phyloP scores from a whole-genome alignment of 2,329 filamentous ascomycete species.

The Colletotrichum endophyticum region DNA sequence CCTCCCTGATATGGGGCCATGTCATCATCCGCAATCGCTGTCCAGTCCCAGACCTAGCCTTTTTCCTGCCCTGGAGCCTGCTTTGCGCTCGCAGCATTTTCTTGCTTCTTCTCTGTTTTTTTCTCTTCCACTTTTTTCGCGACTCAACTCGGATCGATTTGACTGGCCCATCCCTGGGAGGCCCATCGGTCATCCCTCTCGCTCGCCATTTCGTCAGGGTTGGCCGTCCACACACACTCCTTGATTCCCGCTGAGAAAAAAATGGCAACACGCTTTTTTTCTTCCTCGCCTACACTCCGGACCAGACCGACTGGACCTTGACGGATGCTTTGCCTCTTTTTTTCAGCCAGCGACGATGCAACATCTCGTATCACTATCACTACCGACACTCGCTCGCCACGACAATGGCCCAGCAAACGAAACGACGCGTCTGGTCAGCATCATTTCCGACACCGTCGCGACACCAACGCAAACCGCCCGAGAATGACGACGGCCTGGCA shows the following conservation, averaged over 20 bases:
- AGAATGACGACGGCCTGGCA: not conserved
- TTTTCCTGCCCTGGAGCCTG: constrained; percentile 1
- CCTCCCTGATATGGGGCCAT: constrained; percentile 9
- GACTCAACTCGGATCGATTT: not conserved
- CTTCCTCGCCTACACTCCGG: not conserved
- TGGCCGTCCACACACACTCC: constrained; percentile 2
- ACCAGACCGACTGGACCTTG: not conserved
- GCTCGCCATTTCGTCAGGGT: not conserved
- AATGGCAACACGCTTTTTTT: not conserved
- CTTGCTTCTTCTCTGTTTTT: not conserved
- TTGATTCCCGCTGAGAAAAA: not conserved
- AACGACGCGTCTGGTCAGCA: not conserved
- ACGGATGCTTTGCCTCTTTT: not conserved
- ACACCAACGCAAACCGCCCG: not conserved
- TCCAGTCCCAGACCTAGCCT: not conserved
- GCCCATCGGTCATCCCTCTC: not conserved
- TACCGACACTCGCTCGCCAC: not conserved
- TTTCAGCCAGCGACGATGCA: not conserved
- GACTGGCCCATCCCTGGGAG: constrained; percentile 11
- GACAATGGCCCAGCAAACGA: not conserved
- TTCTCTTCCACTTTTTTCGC: not conserved
- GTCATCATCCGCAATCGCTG: constrained; percentile 11
- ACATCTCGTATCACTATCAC: not conserved
- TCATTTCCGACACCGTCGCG: not conserved
- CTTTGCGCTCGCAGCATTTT: not conserved